Percentiles rank a stretch among this genome's conserved stretches.
Evolutionary conservation across 495 filamentous ascomycete species (phyloP).

Genomic region (Podospora australis): DNA sequence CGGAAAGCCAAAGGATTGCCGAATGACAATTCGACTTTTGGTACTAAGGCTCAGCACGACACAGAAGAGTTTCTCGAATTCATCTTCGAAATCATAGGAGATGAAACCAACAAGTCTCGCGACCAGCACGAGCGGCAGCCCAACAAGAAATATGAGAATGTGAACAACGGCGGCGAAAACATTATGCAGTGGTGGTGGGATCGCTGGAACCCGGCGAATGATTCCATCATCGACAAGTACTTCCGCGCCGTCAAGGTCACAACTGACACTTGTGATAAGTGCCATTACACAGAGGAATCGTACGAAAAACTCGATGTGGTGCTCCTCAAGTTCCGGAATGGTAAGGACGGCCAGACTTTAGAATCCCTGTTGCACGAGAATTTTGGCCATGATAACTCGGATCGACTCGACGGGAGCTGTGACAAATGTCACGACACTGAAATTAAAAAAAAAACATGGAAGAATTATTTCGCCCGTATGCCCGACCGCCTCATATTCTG

Average conservation of each 20-base stretch:
- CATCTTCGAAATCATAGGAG: conserved; percentile 32
- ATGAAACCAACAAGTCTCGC: conserved; percentile 34
- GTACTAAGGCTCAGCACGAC: conserved; percentile 37
- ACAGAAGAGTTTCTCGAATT: conserved; percentile 37
- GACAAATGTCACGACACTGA: conserved; percentile 27
- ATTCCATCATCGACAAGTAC: conserved; percentile 32
- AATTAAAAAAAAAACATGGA: conserved; percentile 14
- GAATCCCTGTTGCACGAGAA: too few relatives aligned
- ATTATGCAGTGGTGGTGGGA: conserved; percentile 26
- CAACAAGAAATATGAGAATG: conserved; percentile 15
- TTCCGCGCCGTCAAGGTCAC: conserved; percentile 31
- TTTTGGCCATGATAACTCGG: too few relatives aligned
- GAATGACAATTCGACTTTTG: conserved; percentile 23
- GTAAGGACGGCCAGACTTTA: too few relatives aligned
- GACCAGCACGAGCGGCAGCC: conserved; percentile 14
- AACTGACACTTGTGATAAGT: conserved; percentile 21
- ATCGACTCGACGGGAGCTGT: conserved; percentile 19
- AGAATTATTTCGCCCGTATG: conserved; percentile 27
- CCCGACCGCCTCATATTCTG: conserved; percentile 29
- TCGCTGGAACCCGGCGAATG: conserved; percentile 14
- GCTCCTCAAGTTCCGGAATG: too few relatives aligned
- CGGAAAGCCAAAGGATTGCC: conserved; percentile 7
- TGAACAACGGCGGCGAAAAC: conserved; percentile 16
- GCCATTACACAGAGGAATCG: not conserved
- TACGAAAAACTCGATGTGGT: too few relatives aligned